Percentiles rank a stretch among this genome's conserved stretches.
These are phyloP conservation scores for Tolypocladium nubicola DNA, from an alignment of 2,329 filamentous ascomycete species.

Conservation along the genomic window DNA sequence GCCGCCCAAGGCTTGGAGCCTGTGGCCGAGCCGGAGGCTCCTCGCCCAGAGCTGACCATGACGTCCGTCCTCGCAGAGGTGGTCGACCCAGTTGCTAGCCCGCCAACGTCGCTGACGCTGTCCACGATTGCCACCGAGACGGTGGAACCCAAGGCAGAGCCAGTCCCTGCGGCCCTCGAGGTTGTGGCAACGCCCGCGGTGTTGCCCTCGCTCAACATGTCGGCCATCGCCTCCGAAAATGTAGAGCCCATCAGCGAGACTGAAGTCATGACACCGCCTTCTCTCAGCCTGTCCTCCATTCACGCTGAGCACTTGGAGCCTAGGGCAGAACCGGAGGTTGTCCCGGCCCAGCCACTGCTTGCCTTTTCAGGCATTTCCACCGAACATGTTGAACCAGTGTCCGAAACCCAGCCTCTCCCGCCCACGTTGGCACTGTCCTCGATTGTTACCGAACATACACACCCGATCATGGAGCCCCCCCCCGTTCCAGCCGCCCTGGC, in stretches of 20 bases:
- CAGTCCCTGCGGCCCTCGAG: constrained; percentile 1
- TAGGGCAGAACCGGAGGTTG: constrained; percentile 15
- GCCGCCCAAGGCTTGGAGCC: constrained; percentile 14
- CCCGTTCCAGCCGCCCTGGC: constrained; percentile 17
- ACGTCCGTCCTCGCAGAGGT: constrained; percentile 13
- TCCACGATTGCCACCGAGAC: constrained; percentile 19
- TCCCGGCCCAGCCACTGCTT: constrained; percentile 12
- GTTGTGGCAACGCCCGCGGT: neutral
- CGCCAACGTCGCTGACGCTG: constrained; percentile 14
- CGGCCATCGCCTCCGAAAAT: constrained; percentile 12
- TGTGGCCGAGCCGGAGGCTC: constrained; percentile 14
- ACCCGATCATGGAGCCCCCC: constrained; percentile 9
- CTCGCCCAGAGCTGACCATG: constrained; percentile 13
- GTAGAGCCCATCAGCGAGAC: constrained; percentile 16
- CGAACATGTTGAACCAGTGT: constrained; percentile 26
- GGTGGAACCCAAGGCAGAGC: constrained; percentile 15
- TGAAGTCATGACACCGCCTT: constrained; percentile 5
- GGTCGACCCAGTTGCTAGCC: constrained; percentile 2
- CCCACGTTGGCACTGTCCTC: constrained; percentile 18
- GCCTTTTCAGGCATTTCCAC: constrained; percentile 22
- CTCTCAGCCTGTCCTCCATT: constrained; percentile 19
- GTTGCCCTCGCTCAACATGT: constrained; percentile 2
- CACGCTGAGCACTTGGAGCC: constrained; percentile 22
- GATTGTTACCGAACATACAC: constrained; percentile 20
- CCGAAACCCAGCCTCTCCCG: constrained; percentile 12